Evolutionary conservation across 2,329 filamentous ascomycete species (phyloP), one percentile per base, ranked within the genome.

Genomic region (Sphaerulina musiva): DNA sequence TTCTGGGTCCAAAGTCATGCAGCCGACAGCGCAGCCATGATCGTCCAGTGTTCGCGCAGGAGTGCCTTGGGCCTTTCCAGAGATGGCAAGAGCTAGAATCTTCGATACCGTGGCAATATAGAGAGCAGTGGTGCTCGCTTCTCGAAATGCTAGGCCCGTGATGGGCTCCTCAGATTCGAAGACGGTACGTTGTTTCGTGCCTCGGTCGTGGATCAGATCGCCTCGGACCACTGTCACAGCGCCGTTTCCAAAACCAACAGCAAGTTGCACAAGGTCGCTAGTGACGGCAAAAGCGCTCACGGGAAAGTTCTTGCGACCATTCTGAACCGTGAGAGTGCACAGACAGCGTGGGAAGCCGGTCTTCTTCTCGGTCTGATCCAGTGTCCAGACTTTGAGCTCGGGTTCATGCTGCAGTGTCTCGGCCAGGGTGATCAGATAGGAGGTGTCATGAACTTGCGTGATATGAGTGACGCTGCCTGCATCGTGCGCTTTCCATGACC

Each of bases 131-230:
- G 77, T 77, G 45, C 74, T 74, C 4, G 80, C 79, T 64, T 79
- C 77, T 44, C 82, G 75, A 57, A 95, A 86, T 66, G 93, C 87
- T 11, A 98, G 84, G 1, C 91, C 92, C 0, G 93, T 98, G 8
- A 98, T 84, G 0, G 93, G 95, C 69, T 98, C 93, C 64, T 97
- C 91, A 0, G 91, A 95, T 68, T 98, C 93, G 72, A 95, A 93
- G 8, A 98, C 89, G 34, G 92, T 93, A 50, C 93, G 83, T 70
- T 98, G 93, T 68, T 89, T 90, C 9, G 92, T 90, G 20, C 95
- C 93, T 54, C 93, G 84, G 69, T 98, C 93, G 69, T 98, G 90
- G 63, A 98, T 88, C 46, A 98, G 77, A 68, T 98, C 93, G 57
- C 95, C 93, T 55, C 93, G 82, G 54, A 98, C 88, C 29, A 98